A percentile compares a stretch with the other conserved stretches of the same genome.
Evolutionary conservation across 148 eudicot species (phyloP).

Genomic region (Pharnaceum exiguum): DNA sequence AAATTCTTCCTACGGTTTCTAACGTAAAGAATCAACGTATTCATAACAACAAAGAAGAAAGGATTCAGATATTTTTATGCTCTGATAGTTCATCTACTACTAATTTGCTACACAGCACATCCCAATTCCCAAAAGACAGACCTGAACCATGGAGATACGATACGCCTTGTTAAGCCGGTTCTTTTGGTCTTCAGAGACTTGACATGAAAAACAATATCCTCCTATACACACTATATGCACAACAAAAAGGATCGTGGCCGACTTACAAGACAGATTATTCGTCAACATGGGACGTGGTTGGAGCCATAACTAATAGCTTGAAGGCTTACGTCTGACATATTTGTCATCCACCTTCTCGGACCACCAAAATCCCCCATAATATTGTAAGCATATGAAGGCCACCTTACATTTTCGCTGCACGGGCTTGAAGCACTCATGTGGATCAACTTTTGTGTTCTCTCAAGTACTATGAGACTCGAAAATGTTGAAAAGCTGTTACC

Average conservation of each 20-base stretch:
- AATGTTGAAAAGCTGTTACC: slow-evolving; percentile 96
- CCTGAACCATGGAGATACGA: too few species aligned
- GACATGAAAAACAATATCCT: too few species aligned
- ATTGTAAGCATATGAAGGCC: slow-evolving; percentile 97
- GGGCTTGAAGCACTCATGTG: slow-evolving; percentile 30
- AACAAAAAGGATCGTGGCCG: neutral
- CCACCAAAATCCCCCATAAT: slow-evolving; percentile 53
- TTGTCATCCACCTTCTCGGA: slow-evolving; percentile 70
- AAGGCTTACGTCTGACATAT: slow-evolving; percentile 70
- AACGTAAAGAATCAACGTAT: too few species aligned
- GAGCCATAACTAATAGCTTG: slow-evolving; percentile 86
- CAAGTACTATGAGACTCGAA: slow-evolving; percentile 83
- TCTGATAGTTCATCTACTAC: too few species aligned
- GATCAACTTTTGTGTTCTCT: slow-evolving; percentile 69
- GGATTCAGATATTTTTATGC: too few species aligned
- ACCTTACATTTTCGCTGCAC: slow-evolving; percentile 42
- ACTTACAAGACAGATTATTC: neutral
- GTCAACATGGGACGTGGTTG: slow-evolving; percentile 60
- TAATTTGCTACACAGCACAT: too few species aligned
- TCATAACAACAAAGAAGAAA: too few species aligned
- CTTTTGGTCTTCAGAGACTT: too few species aligned
- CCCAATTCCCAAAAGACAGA: too few species aligned
- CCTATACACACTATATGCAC: neutral
- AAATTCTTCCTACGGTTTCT: too few species aligned
- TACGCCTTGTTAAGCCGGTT: too few species aligned